Base-by-base conservation (phyloP, 345 rosid species). In the Syzygium grande region DNA sequence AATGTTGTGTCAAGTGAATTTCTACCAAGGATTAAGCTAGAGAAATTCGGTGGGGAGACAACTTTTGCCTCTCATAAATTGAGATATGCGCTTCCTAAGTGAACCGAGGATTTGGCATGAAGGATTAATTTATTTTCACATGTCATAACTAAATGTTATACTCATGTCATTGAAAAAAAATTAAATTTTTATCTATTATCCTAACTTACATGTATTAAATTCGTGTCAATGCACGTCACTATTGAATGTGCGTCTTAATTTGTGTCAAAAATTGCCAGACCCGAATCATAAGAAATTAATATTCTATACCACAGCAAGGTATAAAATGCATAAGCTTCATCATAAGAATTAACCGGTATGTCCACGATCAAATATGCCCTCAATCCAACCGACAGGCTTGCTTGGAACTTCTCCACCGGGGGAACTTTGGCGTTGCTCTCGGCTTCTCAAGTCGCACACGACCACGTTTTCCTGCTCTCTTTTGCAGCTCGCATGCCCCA, bases 31-130 rank as follows among this genome's bases (percentile, higher is more conserved):
- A 27, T n/a, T 61, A 61, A n/a, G 68, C 14, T 59, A 27, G 30
- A 59, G 30, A 59, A 13, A 12, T 59, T 59, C 3, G 0, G 11
- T 0, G 17, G 30, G 4, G 11, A 27, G 8, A 27, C 0, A 3
- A 4, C 1, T 61, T 61, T 61, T n/a, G 68, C 2, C 0, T 0
- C 0, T 27, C 34, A n/a, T 61, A n/a, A 61, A 61, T 61, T n/a
- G n/a, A 61, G 9, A 61, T n/a, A 13, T 12, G 34, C 17, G 13
- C 17, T 61, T 61, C 1, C 34, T 13, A 34, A 34, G 3, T 61
- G 8, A 27, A 61, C 2, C 17, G 4, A n/a, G 2, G 9, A 61
- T 61, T n/a, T 61, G 68, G n/a, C 4, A 0, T 4, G 1, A 61
- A 2, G 2, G 2, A 12, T 61, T n/a, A 61, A n/a, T 61, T 61